Evolutionary conservation across 1,284 basidiomycete species (phyloP), one percentile per base, ranked within the genome.

Genomic region (Marasmius oreades): DNA sequence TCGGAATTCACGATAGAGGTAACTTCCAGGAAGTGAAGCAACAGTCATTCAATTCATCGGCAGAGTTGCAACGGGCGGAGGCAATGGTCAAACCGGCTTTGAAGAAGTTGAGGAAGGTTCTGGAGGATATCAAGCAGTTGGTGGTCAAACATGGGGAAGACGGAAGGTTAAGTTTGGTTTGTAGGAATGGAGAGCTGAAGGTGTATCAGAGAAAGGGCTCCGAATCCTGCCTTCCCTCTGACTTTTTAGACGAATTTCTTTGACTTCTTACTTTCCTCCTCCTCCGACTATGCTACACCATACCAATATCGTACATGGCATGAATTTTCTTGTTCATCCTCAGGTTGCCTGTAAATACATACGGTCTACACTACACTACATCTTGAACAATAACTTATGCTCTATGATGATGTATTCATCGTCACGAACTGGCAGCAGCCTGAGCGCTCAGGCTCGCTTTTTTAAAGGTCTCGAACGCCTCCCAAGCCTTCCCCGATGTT

Each of bases 401-500:
- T n/a, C n/a, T n/a, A n/a, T n/a, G n/a, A n/a, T n/a, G n/a, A n/a
- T n/a, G n/a, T n/a, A n/a, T 31, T 31, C 28, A 31, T 10, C 28
- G 28, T 5, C 28, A 10, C 28, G 5, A 31, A 5, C 28, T 31
- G 28, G 28, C 28, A 4, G 4, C 28, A 31, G 28, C 28, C 28
- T 31, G 28, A 4, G n/a, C n/a, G n/a, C 10, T 10, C 28, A 31
- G 10, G 10, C 28, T 31, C 28, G 28, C 28, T 10, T 31, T 66
- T 28, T 73, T 69, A 63, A 82, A 82, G 6, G 65, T 66, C 54
- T 73, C 70, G 47, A 95, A 74, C 3, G 92, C 92, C 56, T 77
- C 72, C 82, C 85, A 88, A 11, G 93, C 93, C 34, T 77, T 81
- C 1, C 94, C 93, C 23, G 82, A 84, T 28, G 73, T 73, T 20